phyloP scores from a whole-genome alignment of 345 rosid species.

The Boechera stricta region DNA sequence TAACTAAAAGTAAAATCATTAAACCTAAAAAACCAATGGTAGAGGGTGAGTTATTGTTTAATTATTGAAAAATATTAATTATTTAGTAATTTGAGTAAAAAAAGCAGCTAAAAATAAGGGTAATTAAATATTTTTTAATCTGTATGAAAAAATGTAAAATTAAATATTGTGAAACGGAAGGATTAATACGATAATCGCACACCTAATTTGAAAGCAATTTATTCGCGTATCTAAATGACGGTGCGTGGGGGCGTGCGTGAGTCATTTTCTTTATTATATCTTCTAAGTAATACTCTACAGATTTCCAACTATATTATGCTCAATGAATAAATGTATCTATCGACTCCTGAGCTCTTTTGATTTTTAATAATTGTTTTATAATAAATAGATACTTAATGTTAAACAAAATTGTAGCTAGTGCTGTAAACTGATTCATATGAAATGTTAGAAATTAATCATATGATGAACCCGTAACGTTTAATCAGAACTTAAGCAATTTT shows the following conservation, averaged over 20 bases:
- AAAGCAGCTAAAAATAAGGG: no score
- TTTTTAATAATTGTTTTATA: not conserved
- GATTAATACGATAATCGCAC: slow-evolving; percentile 14
- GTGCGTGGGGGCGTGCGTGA: slow-evolving; percentile 21
- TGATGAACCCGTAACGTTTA: no score
- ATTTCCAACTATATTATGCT: slow-evolving; percentile 24
- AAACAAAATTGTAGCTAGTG: slow-evolving; percentile 7
- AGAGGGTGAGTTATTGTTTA: no score
- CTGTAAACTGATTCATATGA: not conserved
- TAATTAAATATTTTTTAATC: no score
- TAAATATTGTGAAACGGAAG: no score
- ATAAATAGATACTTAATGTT: not conserved
- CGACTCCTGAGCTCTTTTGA: not conserved
- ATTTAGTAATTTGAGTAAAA: no score
- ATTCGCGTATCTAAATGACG: slow-evolving; percentile 28
- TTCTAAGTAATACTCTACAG: slow-evolving; percentile 6
- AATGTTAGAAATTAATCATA: no score
- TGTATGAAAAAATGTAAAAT: no score
- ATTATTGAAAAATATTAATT: no score
- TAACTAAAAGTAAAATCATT: no score
- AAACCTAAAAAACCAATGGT: no score
- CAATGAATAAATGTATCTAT: slow-evolving; percentile 24
- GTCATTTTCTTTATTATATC: slow-evolving; percentile 27
- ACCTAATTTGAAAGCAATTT: slow-evolving; percentile 36
- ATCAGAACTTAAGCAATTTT: no score